A percentile compares a stretch with the other conserved stretches of the same genome.
Evolutionary conservation across 1,284 basidiomycete species (phyloP).

Genomic region (Malassezia yamatoensis): DNA sequence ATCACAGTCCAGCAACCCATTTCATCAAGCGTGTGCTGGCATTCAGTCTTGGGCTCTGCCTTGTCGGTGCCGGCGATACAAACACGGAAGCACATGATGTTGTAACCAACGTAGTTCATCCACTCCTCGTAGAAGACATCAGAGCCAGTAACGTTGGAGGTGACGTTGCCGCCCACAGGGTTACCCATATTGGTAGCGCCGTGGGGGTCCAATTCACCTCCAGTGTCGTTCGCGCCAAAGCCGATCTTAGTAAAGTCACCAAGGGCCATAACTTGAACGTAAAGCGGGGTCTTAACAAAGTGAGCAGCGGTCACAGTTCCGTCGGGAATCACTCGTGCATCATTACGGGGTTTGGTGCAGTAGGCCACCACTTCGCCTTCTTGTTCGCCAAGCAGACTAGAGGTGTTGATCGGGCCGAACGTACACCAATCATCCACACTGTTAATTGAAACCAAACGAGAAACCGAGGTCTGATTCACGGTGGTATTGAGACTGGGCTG

Average conservation of each 20-base stretch:
- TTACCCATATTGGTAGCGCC: constrained; percentile 50
- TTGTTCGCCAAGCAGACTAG: constrained; percentile 55
- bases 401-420: constrained; percentile 48
- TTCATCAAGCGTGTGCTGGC: constrained; percentile 44
- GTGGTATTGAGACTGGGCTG: constrained; percentile 34
- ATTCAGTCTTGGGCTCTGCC: constrained; percentile 31
- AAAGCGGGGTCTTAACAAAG: constrained; percentile 47
- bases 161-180: constrained; percentile 54
- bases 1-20: constrained; percentile 49
- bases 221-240: constrained; percentile 31
- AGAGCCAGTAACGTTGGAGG: constrained; percentile 51
- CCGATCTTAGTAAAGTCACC: constrained; percentile 47
- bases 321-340: constrained; percentile 47
- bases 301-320: constrained; percentile 44
- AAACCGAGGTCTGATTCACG: constrained; percentile 41
- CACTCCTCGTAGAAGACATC: constrained; percentile 54
- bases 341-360: constrained; percentile 56
- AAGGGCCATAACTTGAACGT: constrained; percentile 51
- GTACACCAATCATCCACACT: constrained; percentile 47
- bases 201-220: constrained; percentile 48
- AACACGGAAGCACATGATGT: constrained; percentile 46
- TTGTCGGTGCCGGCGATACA: constrained; percentile 39
- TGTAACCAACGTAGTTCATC: constrained; percentile 48
- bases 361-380: constrained; percentile 64
- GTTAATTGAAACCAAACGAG: constrained; percentile 45